Evolutionary conservation across 441 rosid genomes (phyloP).

Genomic region (Corymbia calophylla): DNA sequence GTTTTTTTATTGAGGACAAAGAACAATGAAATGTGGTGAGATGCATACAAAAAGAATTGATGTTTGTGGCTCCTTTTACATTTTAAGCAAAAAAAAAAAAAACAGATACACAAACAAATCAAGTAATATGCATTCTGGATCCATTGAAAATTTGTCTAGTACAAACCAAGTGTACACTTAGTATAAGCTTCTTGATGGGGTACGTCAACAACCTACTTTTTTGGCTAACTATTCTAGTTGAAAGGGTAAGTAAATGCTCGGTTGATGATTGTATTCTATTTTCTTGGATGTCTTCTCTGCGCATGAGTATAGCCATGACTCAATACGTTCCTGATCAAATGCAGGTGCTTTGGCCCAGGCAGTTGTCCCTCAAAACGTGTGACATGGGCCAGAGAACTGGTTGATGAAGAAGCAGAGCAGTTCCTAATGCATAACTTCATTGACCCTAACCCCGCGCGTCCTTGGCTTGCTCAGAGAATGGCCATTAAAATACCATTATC

Average conservation of each 20-base stretch:
- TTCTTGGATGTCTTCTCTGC: not conserved
- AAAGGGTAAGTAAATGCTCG: not conserved
- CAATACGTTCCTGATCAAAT: not conserved
- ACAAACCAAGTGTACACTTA: not conserved
- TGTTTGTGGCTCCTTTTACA: not conserved
- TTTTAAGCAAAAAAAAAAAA: not conserved
- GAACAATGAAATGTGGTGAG: not conserved
- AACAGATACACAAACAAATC: not conserved
- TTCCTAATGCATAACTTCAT: constrained; percentile 72
- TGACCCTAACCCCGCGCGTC: constrained; percentile 68
- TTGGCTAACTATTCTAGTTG: not conserved
- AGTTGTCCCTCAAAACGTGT: constrained; percentile 66
- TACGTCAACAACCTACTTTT: not conserved
- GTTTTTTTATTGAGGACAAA: not conserved
- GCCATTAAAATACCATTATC: constrained; percentile 66
- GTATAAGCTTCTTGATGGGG: not conserved
- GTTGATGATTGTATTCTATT: not conserved
- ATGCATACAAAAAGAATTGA: not conserved
- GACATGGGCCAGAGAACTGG: constrained; percentile 81
- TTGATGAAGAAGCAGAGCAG: constrained; percentile 85
- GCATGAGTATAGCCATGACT: not conserved
- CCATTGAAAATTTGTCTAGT: not conserved
- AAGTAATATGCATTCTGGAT: not conserved
- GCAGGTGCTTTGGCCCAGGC: constrained; percentile 93
- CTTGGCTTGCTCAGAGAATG: constrained; percentile 88